Base-by-base conservation (phyloP, 1,284 basidiomycete genomes). In the Megacollybia platyphylla region DNA sequence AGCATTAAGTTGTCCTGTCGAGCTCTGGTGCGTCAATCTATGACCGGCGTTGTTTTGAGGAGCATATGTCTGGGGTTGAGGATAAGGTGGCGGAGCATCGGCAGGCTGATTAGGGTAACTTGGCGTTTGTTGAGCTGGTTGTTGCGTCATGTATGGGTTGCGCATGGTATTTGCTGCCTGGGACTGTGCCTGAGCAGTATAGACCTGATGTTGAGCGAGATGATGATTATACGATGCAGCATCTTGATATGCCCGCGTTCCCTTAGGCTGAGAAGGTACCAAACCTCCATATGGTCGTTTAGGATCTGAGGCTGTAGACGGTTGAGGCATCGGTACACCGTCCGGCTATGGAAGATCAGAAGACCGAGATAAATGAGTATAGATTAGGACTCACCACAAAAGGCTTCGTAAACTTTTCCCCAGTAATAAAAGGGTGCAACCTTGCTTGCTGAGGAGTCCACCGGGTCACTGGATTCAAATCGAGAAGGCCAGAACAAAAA, bases 381-480 rank as follows among this genome's bases (percentile, higher is more conserved):
- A 30, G 15, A 37, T 44, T 35, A 50, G 35, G 17, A 70, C 87
- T 60, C 61, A 89, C 89, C 58, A 83, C 74, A 65, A 86, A 93
- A 6, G 87, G 85, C 49, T 88, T 90, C 7, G 76, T 80, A 57
- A 83, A 96, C 60, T 91, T 92, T 63, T 97, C 94, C 44, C 94
- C 93, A 7, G 92, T 96, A 54, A 99, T 97, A 64, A 98, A 99
- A 3, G 94, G 94, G 62, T 98, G 96, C 57, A 88, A 68, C 46
- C 87, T 76, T 31, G 94, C 94, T 63, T 98, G 93, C 57, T 97
- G 91, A 24, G 96, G 94, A 7, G 93, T 87, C 96, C 94, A 99
- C 46, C 94, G 73, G 53, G 90, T 85, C 46, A 93, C 80, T 11
- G 96, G 94, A 56, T 98, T 91, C 65, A 97, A 70, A 59, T 96